phyloP scores from a whole-genome alignment of 83 land plant genomes.

The Diphasiastrum complanatum region DNA sequence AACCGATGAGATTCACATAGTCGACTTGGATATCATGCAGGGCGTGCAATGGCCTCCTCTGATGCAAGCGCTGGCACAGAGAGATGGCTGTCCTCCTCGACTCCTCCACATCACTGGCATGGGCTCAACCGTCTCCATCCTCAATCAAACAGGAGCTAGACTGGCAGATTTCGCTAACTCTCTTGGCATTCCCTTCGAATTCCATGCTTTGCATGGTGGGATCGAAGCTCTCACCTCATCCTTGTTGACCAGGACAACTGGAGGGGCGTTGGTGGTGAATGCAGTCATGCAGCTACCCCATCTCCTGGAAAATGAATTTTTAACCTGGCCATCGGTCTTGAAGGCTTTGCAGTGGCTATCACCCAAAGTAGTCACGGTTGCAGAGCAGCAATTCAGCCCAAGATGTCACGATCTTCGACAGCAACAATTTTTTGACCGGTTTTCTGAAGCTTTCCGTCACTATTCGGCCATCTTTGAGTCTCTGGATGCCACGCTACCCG shows the following conservation, averaged over 20 bases:
- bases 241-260: conserved; percentile 29
- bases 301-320: conserved; percentile 12
- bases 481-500: conserved; percentile 48
- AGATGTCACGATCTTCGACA: not conserved
- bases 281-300: conserved; percentile 52
- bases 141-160: conserved; percentile 44
- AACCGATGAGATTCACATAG: conserved; percentile 41
- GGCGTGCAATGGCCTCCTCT: conserved; percentile 68
- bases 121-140: conserved; percentile 19
- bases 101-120: conserved; percentile 57
- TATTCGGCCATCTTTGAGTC: conserved; percentile 59
- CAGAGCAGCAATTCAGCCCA: conserved; percentile 33
- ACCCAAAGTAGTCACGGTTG: conserved; percentile 35
- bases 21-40: conserved; percentile 67
- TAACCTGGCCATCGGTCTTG: conserved; percentile 35
- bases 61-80: conserved; percentile 49
- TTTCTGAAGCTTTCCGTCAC: conserved; percentile 44
- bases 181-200: conserved; percentile 42
- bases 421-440: conserved; percentile 26
- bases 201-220: conserved; percentile 35
- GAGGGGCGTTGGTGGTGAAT: conserved; percentile 41
- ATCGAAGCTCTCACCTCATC: no score
- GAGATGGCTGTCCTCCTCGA: conserved; percentile 42
- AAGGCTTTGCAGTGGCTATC: conserved; percentile 22
- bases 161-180: conserved; percentile 44